Conservation (phyloP, 1,284 basidiomycete species). For the Leccinum subrobustum region DNA sequence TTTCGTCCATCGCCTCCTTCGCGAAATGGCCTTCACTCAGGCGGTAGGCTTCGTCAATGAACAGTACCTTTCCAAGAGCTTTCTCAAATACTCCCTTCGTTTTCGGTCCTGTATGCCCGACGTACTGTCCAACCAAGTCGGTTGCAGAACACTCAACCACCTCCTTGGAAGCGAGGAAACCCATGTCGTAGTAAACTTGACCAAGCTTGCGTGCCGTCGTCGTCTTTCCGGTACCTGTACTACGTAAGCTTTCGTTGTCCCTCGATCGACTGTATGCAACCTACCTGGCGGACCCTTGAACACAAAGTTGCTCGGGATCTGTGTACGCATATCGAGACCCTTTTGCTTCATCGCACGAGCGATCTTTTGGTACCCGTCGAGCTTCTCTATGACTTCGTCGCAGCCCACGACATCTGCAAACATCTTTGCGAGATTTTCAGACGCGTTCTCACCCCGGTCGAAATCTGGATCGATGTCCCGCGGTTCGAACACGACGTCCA, state of each 20-base stretch:
- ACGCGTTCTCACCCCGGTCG: slow-evolving; percentile 46
- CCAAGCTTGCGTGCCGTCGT: slow-evolving; percentile 26
- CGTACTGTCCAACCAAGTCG: slow-evolving; percentile 64
- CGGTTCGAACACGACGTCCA: slow-evolving; percentile 51
- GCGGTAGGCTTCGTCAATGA: slow-evolving; percentile 67
- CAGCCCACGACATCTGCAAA: slow-evolving; percentile 64
- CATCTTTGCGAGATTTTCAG: slow-evolving; percentile 49
- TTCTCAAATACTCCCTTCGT: slow-evolving; percentile 39
- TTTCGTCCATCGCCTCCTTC: slow-evolving; percentile 65
- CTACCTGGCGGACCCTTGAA: slow-evolving; percentile 65
- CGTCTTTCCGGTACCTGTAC: slow-evolving; percentile 39
- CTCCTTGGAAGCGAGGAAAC: slow-evolving; percentile 22
- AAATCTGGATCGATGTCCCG: slow-evolving; percentile 63
- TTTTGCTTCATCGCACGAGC: slow-evolving; percentile 42
- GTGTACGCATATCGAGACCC: slow-evolving; percentile 43
- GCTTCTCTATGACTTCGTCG: slow-evolving; percentile 48
- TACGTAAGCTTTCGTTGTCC: background rate
- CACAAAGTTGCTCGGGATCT: slow-evolving; percentile 64
- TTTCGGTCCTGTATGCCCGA: slow-evolving; percentile 69
- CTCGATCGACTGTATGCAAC: background rate
- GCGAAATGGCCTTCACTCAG: slow-evolving; percentile 58
- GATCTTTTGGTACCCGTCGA: slow-evolving; percentile 52
- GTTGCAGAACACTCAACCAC: slow-evolving; percentile 65
- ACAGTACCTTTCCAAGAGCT: slow-evolving; percentile 58
- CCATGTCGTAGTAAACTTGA: background rate